Evolutionary conservation across 345 rosid genomes (phyloP).

Genomic region (Eucalyptus erythrocorys): DNA sequence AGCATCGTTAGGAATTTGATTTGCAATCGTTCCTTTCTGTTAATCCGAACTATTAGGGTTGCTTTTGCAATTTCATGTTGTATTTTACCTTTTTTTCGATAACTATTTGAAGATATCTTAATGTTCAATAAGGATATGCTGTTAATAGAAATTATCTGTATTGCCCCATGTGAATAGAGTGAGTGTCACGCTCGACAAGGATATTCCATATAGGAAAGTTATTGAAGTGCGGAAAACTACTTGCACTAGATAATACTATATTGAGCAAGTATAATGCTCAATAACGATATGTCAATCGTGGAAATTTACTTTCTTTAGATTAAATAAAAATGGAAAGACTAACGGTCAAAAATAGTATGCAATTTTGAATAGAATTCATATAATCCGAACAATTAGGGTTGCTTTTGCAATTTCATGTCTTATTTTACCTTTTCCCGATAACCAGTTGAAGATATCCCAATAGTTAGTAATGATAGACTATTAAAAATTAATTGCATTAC

Average conservation of each 20-base stretch:
- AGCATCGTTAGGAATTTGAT: neutral
- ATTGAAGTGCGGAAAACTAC: neutral
- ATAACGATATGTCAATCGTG: neutral
- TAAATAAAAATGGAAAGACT: neutral
- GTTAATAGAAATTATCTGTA: neutral
- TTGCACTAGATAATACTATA: neutral
- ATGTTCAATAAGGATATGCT: neutral
- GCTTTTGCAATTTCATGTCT: neutral
- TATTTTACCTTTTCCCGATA: neutral
- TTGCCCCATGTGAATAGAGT: neutral
- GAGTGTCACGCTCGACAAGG: neutral
- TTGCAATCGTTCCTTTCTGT: neutral
- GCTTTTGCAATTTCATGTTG: neutral
- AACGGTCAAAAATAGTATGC: neutral
- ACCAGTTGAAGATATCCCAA: neutral
- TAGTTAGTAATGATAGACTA: neutral
- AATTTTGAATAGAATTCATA: neutral
- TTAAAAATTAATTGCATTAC: neutral
- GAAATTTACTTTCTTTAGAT: neutral
- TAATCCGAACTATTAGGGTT: neutral
- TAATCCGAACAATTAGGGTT: neutral
- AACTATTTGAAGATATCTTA: neutral
- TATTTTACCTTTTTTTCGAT: neutral
- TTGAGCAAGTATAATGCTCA: neutral
- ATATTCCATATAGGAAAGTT: neutral